These are phyloP conservation scores for Pyricularia grisea DNA, from an alignment of 2,329 filamentous ascomycete species.

Conservation along the genomic window DNA sequence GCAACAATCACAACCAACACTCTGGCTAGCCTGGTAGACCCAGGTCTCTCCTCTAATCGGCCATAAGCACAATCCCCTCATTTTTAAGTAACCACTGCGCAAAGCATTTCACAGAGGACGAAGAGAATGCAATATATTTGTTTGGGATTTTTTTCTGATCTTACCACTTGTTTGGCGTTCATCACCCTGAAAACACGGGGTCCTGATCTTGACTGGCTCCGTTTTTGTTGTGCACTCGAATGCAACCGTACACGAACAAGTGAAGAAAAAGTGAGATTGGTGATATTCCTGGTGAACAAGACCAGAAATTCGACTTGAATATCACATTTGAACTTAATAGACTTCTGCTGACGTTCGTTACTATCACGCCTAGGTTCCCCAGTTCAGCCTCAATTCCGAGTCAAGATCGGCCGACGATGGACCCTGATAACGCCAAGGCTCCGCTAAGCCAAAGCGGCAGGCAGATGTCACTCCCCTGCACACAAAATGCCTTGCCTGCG, in stretches of 20 bases:
- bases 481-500: not conserved
- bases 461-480: not conserved
- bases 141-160: not conserved
- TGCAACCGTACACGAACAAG: not conserved
- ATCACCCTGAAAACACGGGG: not conserved
- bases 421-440: not conserved
- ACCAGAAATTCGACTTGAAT: not conserved
- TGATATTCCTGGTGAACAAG: not conserved
- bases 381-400: not conserved
- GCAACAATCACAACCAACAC: not conserved
- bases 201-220: not conserved
- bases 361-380: not conserved
- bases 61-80: no score
- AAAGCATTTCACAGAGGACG: no score
- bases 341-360: not conserved
- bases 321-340: not conserved
- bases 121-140: no score
- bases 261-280: not conserved
- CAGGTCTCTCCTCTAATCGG: no score
- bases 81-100: no score
- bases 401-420: not conserved
- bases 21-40: not conserved
- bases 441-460: not conserved
- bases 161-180: not conserved
- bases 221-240: not conserved